Evolutionary conservation across 768 basidiomycete genomes (phyloP).

Genomic region (Lyophyllum atratum): DNA sequence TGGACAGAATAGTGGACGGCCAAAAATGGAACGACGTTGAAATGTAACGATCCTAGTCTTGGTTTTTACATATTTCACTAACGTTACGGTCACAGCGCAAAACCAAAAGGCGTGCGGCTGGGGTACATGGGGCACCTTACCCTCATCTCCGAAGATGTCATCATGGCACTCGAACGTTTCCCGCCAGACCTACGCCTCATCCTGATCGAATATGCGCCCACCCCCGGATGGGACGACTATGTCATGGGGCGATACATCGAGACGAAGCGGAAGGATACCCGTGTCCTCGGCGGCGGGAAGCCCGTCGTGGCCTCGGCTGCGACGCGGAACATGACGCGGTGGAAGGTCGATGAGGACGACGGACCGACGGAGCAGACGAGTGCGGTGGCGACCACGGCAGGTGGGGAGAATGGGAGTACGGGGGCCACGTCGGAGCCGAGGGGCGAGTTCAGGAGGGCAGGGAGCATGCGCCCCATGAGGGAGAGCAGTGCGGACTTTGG

Average conservation of each 20-base stretch:
- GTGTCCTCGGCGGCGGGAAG: conserved; percentile 84
- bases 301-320: conserved; percentile 50
- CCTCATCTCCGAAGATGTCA: conserved; percentile 92
- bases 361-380: conserved; percentile 12
- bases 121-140: conserved; percentile 98
- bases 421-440: conserved; percentile 27
- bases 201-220: conserved; percentile 70
- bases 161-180: conserved; percentile 86
- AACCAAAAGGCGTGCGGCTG: conserved; percentile 76
- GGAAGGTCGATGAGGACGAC: conserved; percentile 77
- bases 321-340: conserved; percentile 37
- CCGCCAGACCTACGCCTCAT: conserved; percentile 72
- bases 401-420: neutral
- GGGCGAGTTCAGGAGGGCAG: conserved; percentile 62
- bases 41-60: conserved; percentile 46
- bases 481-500: conserved; percentile 71
- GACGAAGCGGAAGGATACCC: conserved; percentile 79
- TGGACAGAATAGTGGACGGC: conserved; percentile 86
- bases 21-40: conserved; percentile 79
- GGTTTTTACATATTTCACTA: neutral
- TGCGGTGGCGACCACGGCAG: neutral
- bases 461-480: conserved; percentile 40
- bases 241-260: conserved; percentile 85
- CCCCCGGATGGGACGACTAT: conserved; percentile 85
- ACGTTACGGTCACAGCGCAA: conserved; percentile 43